Evolutionary conservation across 2,329 filamentous ascomycete genomes (phyloP), one percentile per base, ranked within the genome.

Genomic region (Ambrosiella xylebori): DNA sequence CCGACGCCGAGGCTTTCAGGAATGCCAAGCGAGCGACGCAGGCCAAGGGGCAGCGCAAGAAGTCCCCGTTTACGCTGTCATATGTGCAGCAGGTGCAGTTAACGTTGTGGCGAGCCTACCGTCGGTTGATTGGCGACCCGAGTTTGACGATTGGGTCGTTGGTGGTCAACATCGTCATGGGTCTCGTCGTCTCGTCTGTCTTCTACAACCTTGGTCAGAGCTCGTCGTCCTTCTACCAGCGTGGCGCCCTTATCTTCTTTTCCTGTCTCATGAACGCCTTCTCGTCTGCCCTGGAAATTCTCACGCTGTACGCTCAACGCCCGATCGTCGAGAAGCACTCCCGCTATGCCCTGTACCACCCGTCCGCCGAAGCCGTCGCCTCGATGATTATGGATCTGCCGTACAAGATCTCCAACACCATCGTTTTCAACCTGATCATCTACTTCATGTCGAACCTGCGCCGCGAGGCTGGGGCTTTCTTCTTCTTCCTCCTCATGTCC

Each of bases 241-340:
- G 88, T 61, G 86, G 85, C 63, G 83, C 86, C 50, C 75, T 95
- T 27, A 74, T 95, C 56, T 95, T 95, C 79, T 93, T 95, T 66
- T 86, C 87, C 63, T 82, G 89, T 65, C 74, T 95, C 61, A 82
- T 93, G 73, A 94, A 93, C 68, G 88, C 87, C 52, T 93, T 94
- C 65, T 77, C 83, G 61, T 85, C 81, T 67, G 85, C 85, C 58
- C 77, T 93, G 44, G 88, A 93, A 65, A 93, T 95, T 66, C 70
- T 93, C 39, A 89, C 86, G 0, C 76, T 95, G 3, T 96, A 93
- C 67, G 80, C 86, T 1, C 89, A 95, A 77, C 84, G 90, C 41
- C 85, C 86, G 1, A 95, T 95, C 64, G 88, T 96, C 61, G 88
- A 95, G 67, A 95, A 95, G 68, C 90, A 96, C 64, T 73, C 77